Evolutionary conservation across 805 yeast genomes (phyloP), one percentile per base, ranked within the genome.

Genomic region (Peterozyma xylosa): DNA sequence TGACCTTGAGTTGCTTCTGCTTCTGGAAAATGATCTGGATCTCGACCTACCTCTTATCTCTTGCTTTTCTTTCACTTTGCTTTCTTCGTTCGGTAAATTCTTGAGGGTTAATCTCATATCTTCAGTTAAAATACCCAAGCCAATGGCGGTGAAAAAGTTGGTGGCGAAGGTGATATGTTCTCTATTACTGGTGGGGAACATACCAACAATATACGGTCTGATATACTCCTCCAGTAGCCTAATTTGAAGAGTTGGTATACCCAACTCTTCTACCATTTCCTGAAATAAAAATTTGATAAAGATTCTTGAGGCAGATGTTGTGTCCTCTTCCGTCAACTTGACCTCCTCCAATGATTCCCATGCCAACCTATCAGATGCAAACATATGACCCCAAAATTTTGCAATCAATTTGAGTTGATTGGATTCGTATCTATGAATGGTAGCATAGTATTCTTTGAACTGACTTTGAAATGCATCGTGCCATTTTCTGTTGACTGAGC

Each of bases 91-190:
- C 18, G 62, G 59, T 21, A 59, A 35, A 13, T 46, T 45, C 37
- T 53, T 43, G 18, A 60, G 48, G 2, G 37, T 41, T 4, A 67
- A 72, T 63, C 98, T 75, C 95, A 90, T 84, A 1, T 67, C 74
- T 34, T 87, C 96, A 0, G 98, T 90, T 45, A 91, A 58, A 2
- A 74, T 71, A 38, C 97, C 97, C 40, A 91, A 59, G 0, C 95
- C 95, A 48, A 91, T 88, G 1, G 97, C 96, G 0, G 97, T 91
- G 61, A 91, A 91, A 58, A 73, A 91, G 57, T 91, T 91, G 57
- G 89, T 88, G 2, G 95, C 74, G 58, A 90, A 91, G 47, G 91
- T 68, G 11, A 82, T 64, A 50, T 75, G 65, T 9, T 78, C 81
- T 5, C 70, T 67, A 43, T 70, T 70, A 1, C 61, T 63, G 11